A percentile compares a stretch with the other conserved stretches of the same genome.
These are phyloP conservation scores for Astraeus odoratus DNA, from an alignment of 768 basidiomycete species.

Conservation along the genomic window DNA sequence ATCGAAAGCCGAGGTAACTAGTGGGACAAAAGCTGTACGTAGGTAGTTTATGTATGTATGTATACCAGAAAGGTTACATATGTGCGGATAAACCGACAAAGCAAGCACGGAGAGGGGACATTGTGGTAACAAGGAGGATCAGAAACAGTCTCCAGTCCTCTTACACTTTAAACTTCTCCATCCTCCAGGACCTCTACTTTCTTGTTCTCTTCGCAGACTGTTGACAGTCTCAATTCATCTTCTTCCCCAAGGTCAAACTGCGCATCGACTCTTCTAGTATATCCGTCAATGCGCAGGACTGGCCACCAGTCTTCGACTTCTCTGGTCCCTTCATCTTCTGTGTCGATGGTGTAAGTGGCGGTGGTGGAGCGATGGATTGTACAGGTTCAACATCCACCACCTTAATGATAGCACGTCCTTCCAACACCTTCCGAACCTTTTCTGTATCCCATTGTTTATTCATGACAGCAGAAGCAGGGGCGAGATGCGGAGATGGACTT, in stretches of 20 bases:
- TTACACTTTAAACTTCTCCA: not conserved
- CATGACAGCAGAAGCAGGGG: slow-evolving; percentile 10
- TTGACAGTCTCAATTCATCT: slow-evolving; percentile 14
- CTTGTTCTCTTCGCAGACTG: not conserved
- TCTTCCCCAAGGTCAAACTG: slow-evolving; percentile 56
- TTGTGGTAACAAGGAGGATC: not conserved
- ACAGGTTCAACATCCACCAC: slow-evolving; percentile 67
- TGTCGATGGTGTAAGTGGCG: not conserved
- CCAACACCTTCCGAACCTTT: slow-evolving; percentile 74
- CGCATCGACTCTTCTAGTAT: slow-evolving; percentile 65
- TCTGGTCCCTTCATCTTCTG: slow-evolving; percentile 2
- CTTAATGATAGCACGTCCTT: slow-evolving; percentile 73
- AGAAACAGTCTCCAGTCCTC: not conserved
- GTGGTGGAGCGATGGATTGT: not conserved
- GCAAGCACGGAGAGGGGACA: not conserved
- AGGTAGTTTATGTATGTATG: not conserved
- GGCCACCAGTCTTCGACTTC: slow-evolving; percentile 5
- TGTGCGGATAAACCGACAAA: not conserved
- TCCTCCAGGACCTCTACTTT: not conserved
- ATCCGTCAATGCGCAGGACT: slow-evolving; percentile 26
- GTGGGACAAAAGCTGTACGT: not conserved
- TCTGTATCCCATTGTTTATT: slow-evolving; percentile 55
- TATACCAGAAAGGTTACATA: not conserved
- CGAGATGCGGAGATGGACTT: slow-evolving; percentile 3
- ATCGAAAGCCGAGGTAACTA: not conserved